These are phyloP conservation scores for Xylaria multiplex DNA, from an alignment of 2,329 filamentous ascomycete species.

Conservation along the genomic window DNA sequence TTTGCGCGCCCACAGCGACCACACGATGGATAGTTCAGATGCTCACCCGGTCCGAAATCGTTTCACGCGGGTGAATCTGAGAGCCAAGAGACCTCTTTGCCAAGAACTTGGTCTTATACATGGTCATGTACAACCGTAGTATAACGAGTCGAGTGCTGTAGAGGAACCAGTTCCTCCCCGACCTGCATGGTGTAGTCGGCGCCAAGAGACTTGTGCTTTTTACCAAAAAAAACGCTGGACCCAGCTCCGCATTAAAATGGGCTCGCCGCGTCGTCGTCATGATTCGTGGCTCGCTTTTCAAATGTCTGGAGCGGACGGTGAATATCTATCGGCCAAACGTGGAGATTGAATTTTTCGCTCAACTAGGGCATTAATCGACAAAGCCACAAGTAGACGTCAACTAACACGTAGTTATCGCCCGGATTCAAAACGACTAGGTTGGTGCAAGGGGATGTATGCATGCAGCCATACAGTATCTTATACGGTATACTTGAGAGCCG, in stretches of 20 bases:
- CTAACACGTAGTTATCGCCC: background rate
- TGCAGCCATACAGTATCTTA: slow-evolving; percentile 1
- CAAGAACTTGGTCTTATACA: slow-evolving; percentile 18
- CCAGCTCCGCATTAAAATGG: slow-evolving; percentile 25
- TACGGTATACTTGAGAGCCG: slow-evolving; percentile 6
- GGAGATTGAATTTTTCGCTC: background rate
- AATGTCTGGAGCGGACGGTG: background rate
- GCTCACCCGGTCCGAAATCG: background rate
- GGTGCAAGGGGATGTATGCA: background rate
- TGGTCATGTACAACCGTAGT: slow-evolving; percentile 3
- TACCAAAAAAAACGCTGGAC: slow-evolving; percentile 2
- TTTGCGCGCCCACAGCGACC: slow-evolving; percentile 14
- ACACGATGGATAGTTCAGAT: background rate
- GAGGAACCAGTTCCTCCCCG: background rate
- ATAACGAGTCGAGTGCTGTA: background rate
- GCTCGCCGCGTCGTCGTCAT: slow-evolving; percentile 14
- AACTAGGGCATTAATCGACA: background rate
- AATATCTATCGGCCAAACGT: background rate
- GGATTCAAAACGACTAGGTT: background rate
- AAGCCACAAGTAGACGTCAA: slow-evolving; percentile 17
- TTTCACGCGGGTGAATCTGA: slow-evolving; percentile 14
- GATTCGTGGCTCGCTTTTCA: slow-evolving; percentile 20
- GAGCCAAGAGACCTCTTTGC: slow-evolving; percentile 16
- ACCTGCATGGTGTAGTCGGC: background rate
- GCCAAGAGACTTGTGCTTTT: background rate